Evolutionary conservation across 176 grass and related monocot species (phyloP).

Genomic region (Tuctoria greenei): DNA sequence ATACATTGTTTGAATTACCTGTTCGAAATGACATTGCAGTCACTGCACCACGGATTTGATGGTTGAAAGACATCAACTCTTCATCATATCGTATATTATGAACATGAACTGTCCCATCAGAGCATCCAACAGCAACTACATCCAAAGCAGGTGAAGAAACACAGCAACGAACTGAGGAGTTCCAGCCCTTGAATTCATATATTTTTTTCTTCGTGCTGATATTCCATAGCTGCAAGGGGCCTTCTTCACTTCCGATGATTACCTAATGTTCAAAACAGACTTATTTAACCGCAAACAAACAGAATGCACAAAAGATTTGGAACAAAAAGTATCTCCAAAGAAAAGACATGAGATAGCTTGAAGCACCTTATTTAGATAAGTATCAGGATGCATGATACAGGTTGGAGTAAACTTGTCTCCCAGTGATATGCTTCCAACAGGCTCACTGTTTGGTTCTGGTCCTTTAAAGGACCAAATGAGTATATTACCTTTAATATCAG

Average conservation of each 20-base stretch:
- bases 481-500: conserved; percentile 74
- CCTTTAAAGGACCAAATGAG: conserved; percentile 92
- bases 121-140: conserved; percentile 81
- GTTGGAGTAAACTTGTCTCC: conserved; percentile 75
- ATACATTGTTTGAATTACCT: conserved; percentile 48
- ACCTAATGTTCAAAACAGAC: conserved; percentile 52
- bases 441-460: conserved; percentile 60
- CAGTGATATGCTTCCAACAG: conserved; percentile 70
- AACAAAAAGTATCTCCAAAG: conserved; percentile 11
- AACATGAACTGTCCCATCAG: conserved; percentile 86
- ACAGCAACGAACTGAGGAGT: conserved; percentile 70
- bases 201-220: conserved; percentile 78
- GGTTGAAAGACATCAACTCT: conserved; percentile 84
- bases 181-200: conserved; percentile 89
- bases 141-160: conserved; percentile 90
- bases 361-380: conserved; percentile 94
- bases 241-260: conserved; percentile 86
- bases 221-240: conserved; percentile 86
- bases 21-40: conserved; percentile 96
- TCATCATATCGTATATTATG: conserved; percentile 81
- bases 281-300: conserved; percentile 39
- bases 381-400: conserved; percentile 93
- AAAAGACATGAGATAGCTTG: conserved; percentile 22
- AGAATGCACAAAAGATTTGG: neutral
- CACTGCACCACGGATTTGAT: conserved; percentile 84